Evolutionary conservation across 2,329 filamentous ascomycete species (phyloP), one percentile per base, ranked within the genome.

Genomic region (Fusarium tricinctum): DNA sequence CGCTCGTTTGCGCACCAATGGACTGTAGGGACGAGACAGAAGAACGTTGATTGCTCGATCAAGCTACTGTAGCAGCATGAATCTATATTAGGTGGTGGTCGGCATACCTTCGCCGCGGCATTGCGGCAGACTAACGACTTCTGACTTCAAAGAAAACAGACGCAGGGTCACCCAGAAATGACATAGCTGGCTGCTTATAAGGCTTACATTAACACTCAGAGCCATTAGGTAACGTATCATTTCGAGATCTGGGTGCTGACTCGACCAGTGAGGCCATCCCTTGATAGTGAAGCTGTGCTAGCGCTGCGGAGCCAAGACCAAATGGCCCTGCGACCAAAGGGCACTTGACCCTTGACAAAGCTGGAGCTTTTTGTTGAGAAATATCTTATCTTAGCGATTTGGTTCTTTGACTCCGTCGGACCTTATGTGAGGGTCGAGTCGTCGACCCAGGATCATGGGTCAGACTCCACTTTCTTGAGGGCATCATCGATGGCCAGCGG

Each of bases 211-310:
- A n/a, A n/a, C 15, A 38, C n/a, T 17, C 35, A 38, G 8, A 38
- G 48, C 33, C 35, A 30, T 39, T n/a, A 56, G 26, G 66, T 67
- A 69, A 69, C 61, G 66, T 69, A 59, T 69, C 61, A 67, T 69
- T 47, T n/a, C 23, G 20, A 69, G 45, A 63, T 63, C 47, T 67
- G 33, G 51, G 26, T 49, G 57, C 53, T 66, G 61, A 58, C 61
- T 69, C 56, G 66, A 39, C 30, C 44, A 33, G 42, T 49, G 63
- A 69, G 53, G 51, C 60, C 60, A 59, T 48, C 43, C 40, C n/a
- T 48, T 46, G n/a, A 38, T 44, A 40, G 63, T 22, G 32, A 42
- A 57, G 63, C 40, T 50, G 20, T 44, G 50, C 40, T 48, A 52
- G 38, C 20, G 63, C 39, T 53, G 63, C 48, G 63, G 64, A 59